phyloP scores from a whole-genome alignment of 1,284 basidiomycete genomes.

The Phellopilus nigrolimitatus region DNA sequence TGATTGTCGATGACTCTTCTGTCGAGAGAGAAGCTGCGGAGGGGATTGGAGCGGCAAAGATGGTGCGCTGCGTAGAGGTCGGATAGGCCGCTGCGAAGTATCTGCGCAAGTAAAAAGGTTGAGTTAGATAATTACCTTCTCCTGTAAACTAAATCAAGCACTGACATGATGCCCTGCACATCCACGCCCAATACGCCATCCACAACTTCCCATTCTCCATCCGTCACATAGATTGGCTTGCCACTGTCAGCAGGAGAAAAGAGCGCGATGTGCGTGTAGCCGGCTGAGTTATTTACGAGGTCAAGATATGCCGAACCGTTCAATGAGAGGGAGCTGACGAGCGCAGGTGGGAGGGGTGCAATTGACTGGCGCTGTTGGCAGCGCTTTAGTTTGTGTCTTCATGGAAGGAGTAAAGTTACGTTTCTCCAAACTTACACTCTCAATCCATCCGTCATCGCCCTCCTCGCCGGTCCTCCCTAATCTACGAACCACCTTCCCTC shows the following conservation, averaged over 20 bases:
- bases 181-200: constrained; percentile 73
- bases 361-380: constrained; percentile 53
- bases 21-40: constrained; percentile 27
- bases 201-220: constrained; percentile 88
- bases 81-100: constrained; percentile 89
- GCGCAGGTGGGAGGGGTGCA: constrained; percentile 44
- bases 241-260: constrained; percentile 71
- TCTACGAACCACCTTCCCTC: constrained; percentile 64
- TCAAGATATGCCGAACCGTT: constrained; percentile 74
- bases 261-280: constrained; percentile 87
- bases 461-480: constrained; percentile 79
- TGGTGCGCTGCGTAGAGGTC: constrained; percentile 75
- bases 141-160: too few relatives aligned
- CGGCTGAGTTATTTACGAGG: constrained; percentile 74
- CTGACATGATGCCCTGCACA: constrained; percentile 65
- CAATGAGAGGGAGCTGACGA: constrained; percentile 34
- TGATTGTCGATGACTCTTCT: constrained; percentile 26
- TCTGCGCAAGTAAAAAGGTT: constrained; percentile 36
- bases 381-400: constrained; percentile 19
- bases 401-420: constrained; percentile 7
- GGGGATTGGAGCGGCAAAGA: constrained; percentile 75
- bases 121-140: constrained; percentile 12
- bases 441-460: constrained; percentile 92
- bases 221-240: constrained; percentile 78
- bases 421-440: constrained; percentile 46